Conservation (phyloP, 805 yeast species). For the Komagataella populi region DNA sequence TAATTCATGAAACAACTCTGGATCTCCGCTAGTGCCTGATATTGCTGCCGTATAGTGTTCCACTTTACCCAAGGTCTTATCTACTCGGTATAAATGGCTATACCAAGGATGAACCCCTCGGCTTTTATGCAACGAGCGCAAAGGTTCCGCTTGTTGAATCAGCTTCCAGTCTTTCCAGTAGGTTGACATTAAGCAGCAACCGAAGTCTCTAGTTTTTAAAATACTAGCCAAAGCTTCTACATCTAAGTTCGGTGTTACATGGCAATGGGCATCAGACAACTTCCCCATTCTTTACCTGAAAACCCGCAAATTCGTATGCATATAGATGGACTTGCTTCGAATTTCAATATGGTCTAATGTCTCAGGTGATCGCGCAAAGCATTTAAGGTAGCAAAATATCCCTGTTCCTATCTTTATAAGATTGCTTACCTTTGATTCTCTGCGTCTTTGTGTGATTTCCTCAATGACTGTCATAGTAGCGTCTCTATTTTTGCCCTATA, state of each 20-base stretch:
- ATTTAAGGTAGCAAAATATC: background rate
- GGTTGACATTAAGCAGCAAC: background rate
- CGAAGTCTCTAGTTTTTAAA: background rate
- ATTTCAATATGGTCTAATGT: background rate
- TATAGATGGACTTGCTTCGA: background rate
- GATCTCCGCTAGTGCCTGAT: constrained; percentile 11
- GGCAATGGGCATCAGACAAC: constrained; percentile 22
- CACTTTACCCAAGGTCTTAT: constrained; percentile 17
- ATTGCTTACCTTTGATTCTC: background rate
- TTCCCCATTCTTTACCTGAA: background rate
- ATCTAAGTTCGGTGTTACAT: background rate
- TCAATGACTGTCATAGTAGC: constrained; percentile 58
- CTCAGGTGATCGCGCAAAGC: background rate
- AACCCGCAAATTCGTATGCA: background rate
- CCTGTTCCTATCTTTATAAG: background rate
- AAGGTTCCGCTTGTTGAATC: background rate
- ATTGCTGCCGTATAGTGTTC: constrained; percentile 48
- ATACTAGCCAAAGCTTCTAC: background rate
- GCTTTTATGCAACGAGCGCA: background rate
- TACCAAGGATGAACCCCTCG: constrained; percentile 90
- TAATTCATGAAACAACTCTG: background rate
- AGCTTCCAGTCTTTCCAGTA: background rate
- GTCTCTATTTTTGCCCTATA: constrained; percentile 59
- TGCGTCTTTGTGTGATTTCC: background rate
- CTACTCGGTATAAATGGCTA: constrained; percentile 38